Base-by-base conservation (phyloP, 495 filamentous ascomycete genomes). In the Ascobolus immersus region DNA sequence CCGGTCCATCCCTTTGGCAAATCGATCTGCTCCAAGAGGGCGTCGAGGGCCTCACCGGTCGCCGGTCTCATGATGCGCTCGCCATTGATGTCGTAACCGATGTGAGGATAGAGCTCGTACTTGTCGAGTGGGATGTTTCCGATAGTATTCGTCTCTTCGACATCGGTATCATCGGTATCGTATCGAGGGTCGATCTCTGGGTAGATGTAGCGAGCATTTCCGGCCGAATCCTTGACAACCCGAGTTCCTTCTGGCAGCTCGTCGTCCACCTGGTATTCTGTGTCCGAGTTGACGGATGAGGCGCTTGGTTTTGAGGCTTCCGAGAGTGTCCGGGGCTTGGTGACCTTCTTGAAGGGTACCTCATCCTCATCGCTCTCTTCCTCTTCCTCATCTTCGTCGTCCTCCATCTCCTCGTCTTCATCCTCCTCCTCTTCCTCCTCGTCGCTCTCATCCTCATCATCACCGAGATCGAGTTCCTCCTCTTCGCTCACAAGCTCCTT, bases 1-100 rank as follows among this genome's bases (percentile, higher is more conserved):
- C 86, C 86, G 34, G 86, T 96, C 80, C 81, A 96, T 34, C 86
- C 89, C 62, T 90, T 79, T 18, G 86, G 86, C n/a, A 96, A 59
- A 43, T 96, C 86, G 42, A 96, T 94, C 51, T 76, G 90, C 44
- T 94, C 82, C 19, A 96, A 62, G 27, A 96, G 60, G 4, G 79
- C 78, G 64, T 96, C 89, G 20, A 96, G 57, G 24, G 89, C 86
- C 48, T 89, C 74, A 21, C 86, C 86, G 48, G 79, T 81, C 20
- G 86, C 86, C 2, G 86, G 86, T 29, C 86, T 77, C 69, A 89
- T 72, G 36, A 96, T 89, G 53, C 77, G 90, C 61, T 81, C 92
- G 52, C 86, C 86, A 55, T 96, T 90, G 54, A 96, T 92, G 49
- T 93, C 77, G 54, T 96, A 96, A 26, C 86, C 86, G 51, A 96